Evolutionary conservation across 768 basidiomycete genomes (phyloP), one percentile per base, ranked within the genome.

Genomic region (Amanita inopinata): DNA sequence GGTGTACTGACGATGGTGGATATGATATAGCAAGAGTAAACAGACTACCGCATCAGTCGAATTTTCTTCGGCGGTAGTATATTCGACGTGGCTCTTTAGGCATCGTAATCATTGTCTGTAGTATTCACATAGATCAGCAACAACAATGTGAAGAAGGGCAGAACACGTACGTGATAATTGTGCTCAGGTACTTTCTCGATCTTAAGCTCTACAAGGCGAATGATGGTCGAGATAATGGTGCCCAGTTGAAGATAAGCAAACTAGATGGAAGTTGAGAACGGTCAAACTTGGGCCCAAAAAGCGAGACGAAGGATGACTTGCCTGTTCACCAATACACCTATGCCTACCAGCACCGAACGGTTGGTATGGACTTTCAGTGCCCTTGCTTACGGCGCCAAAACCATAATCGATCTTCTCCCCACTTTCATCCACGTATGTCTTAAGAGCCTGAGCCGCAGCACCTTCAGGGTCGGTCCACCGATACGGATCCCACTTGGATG

Each of bases 261-360:
- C 80, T 91, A 38, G 6, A 23, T 25, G 17, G 23, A 20, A 47
- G 33, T 33, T 36, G 17, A 48, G 31, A 12, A 7, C n/a, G n/a
- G n/a, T n/a, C n/a, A n/a, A 33, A 40, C 14, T 19, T 17, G 23
- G 5, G 12, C 17, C 14, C n/a, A 2, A 39, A 38, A 27, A 25
- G 5, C 14, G 25, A 20, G 33, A n/a, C 18, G 9, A 14, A 38
- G 35, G 2, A 11, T 2, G 40, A 61, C 68, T 33, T 34, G 80
- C 81, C 66, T 82, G 84, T 64, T 93, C 91, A 49, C 91, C 89
- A 47, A 97, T 93, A 61, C 89, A 98, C 50, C 93, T 72, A 66
- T 97, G 94, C 53, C 87, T 74, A 20, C 96, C 96, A 39, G 96
- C 94, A 48, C 96, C 96, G 54, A 99, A 99, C 1, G 96, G 96